These are phyloP conservation scores for Neofusicoccum umdonicola DNA, from an alignment of 2,329 filamentous ascomycete species.

Conservation along the genomic window DNA sequence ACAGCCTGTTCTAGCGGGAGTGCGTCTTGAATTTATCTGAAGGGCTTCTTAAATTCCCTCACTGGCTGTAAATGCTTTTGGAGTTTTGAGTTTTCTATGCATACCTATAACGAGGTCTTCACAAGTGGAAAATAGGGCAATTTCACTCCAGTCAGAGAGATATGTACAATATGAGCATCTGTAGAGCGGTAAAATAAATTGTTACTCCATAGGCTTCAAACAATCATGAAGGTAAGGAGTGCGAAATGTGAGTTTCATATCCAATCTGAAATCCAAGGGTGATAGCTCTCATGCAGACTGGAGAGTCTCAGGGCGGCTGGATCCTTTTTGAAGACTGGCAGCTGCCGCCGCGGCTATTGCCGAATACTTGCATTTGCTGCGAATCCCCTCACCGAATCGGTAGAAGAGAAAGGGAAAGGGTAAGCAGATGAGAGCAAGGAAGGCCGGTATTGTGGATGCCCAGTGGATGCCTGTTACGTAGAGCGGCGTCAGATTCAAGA, in stretches of 20 bases:
- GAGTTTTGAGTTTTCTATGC: no score
- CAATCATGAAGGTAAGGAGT: no score
- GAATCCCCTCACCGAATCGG: slow-evolving; percentile 64
- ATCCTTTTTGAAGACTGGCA: background rate
- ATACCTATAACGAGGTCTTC: no score
- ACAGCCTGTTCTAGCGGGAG: background rate
- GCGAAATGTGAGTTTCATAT: no score
- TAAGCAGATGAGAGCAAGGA: slow-evolving; percentile 68
- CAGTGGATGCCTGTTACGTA: slow-evolving; percentile 63
- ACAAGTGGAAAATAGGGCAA: no score
- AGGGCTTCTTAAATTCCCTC: no score
- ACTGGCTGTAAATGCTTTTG: no score
- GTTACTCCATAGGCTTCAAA: no score
- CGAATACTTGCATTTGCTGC: slow-evolving; percentile 67
- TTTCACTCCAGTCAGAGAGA: no score
- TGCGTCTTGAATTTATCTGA: background rate
- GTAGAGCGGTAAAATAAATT: no score
- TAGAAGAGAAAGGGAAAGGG: slow-evolving; percentile 76
- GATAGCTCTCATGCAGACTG: background rate
- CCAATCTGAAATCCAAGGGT: no score
- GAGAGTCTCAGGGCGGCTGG: background rate
- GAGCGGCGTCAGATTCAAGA: background rate
- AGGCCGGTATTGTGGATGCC: slow-evolving; percentile 71
- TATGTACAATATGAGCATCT: no score
- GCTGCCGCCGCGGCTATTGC: slow-evolving; percentile 53